Evolutionary conservation across 352 stramenopile species (phyloP).

Genomic region (Globisporangium paddicum): DNA sequence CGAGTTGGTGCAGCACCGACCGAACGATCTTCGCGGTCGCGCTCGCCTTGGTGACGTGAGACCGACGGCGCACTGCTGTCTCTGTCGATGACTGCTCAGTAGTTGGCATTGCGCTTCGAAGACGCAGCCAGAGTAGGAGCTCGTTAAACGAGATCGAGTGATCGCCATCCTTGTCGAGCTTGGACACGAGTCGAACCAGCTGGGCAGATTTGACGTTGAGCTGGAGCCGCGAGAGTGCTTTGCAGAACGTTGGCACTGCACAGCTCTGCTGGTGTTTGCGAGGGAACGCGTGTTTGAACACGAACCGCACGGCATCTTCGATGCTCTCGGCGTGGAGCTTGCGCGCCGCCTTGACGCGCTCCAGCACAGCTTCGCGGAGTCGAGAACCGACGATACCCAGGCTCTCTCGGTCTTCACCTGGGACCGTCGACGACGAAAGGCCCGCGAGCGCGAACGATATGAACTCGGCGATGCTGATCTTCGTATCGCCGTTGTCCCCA

Average conservation of each 20-base stretch:
- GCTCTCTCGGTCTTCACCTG: conserved; percentile 1
- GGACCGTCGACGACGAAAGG: neutral
- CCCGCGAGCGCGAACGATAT: conserved; percentile 64
- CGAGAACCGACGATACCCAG: conserved; percentile 46
- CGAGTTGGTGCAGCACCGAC: conserved; percentile 18
- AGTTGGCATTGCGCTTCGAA: neutral
- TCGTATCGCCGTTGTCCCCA: conserved; percentile 22
- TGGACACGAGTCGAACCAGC: conserved; percentile 44
- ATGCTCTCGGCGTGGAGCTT: conserved; percentile 30
- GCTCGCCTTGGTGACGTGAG: neutral
- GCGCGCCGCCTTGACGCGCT: conserved; percentile 26
- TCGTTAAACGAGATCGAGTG: conserved; percentile 63
- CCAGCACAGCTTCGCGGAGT: conserved; percentile 43
- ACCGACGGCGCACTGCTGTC: neutral
- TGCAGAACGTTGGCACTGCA: conserved; percentile 29
- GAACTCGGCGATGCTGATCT: conserved; percentile 59
- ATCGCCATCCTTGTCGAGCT: conserved; percentile 52
- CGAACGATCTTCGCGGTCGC: conserved; percentile 16
- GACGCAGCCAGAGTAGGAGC: conserved; percentile 57
- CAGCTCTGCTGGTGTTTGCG: conserved; percentile 18
- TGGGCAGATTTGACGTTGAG: conserved; percentile 41
- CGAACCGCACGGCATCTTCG: conserved; percentile 48
- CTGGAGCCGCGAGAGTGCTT: conserved; percentile 28
- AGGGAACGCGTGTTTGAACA: conserved; percentile 47
- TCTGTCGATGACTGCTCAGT: neutral